Base-by-base conservation (phyloP, 2,329 filamentous ascomycete genomes). In the Pyricularia pennisetigena region DNA sequence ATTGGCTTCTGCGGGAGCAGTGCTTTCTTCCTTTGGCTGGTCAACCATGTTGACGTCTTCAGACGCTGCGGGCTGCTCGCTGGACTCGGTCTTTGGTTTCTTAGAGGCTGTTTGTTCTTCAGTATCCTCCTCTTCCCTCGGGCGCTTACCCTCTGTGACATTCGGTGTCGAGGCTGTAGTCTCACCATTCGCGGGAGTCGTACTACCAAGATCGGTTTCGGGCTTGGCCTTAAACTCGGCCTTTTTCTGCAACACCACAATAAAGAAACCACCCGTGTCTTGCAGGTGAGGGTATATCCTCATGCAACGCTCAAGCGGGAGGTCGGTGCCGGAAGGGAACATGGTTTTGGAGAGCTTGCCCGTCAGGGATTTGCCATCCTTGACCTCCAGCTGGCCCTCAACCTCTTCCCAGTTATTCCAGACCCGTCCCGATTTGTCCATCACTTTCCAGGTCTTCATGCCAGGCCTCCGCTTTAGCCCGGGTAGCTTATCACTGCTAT, bases 221-320 rank as follows among this genome's bases (percentile, higher is more conserved):
- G 89, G 88, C 77, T 86, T 91, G 9, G 89, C 90, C 76, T 86
- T 90, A 77, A 97, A 93, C 72, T 97, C 95, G 29, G 87, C 86
- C 76, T 90, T 89, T 84, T 99, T 99, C 82, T 97, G 91, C 23
- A 99, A 81, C 0, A 97, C 94, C 0, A 93, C 90, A 76, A 99
- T 97, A 81, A 99, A 99, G 84, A 99, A 99, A 26, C 91, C 94
- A 68, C 95, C 95, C 3, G 95, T 99, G 74, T 99, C 93, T 79
- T 99, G 95, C 75, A 93, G 85, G 78, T 99, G 95, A 41, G 94
- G 92, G 77, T 98, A 99, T 7, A 99, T 89, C 70, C 95, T 87
- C 85, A 98, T 94, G 79, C 94, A 97, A 70, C 91, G 87, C 74
- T 97, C 92, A 23, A 98, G 85, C 20, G 93, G 93, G 28, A 97